Percentiles rank a stretch among this genome's conserved stretches.
Evolutionary conservation across 768 basidiomycete genomes (phyloP).

Genomic region (Rhodosporidiobolus sp.): DNA sequence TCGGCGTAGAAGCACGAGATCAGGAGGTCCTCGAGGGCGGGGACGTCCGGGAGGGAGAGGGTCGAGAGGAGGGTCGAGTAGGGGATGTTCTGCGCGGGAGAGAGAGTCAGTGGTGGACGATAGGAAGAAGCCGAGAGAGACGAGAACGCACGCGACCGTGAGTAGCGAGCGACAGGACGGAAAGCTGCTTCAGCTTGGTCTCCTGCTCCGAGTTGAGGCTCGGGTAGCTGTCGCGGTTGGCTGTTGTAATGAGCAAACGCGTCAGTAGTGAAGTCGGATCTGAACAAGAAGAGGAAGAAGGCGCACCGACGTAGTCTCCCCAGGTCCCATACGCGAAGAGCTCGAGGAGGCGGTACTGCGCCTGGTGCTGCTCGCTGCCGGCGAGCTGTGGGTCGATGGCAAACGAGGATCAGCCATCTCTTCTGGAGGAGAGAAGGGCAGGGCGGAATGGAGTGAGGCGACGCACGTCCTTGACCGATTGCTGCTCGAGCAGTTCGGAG

Average conservation of each 20-base stretch:
- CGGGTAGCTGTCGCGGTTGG: conserved; percentile 72
- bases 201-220: conserved; percentile 67
- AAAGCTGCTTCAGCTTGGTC: conserved; percentile 86
- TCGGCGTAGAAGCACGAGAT: conserved; percentile 95
- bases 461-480: conserved; percentile 77
- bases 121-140: not conserved
- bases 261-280: not conserved
- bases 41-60: conserved; percentile 72
- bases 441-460: conserved; percentile 2
- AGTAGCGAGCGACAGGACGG: conserved; percentile 77
- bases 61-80: conserved; percentile 68
- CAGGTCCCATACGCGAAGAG: conserved; percentile 89
- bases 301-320: conserved; percentile 71
- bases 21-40: conserved; percentile 91
- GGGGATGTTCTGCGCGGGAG: conserved; percentile 62
- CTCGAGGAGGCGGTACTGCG: conserved; percentile 65
- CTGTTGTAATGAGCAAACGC: conserved; percentile 2
- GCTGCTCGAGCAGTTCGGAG: conserved; percentile 75
- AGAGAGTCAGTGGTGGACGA: conserved; percentile 17
- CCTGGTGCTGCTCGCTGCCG: conserved; percentile 62
- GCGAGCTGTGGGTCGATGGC: conserved; percentile 58
- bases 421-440: not conserved
- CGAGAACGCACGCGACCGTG: conserved; percentile 56
- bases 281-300: not conserved
- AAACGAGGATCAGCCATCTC: not conserved